A percentile compares a stretch with the other conserved stretches of the same genome.
Evolutionary conservation across 306 rosid species (phyloP).

Genomic region (Prunus mongolica): DNA sequence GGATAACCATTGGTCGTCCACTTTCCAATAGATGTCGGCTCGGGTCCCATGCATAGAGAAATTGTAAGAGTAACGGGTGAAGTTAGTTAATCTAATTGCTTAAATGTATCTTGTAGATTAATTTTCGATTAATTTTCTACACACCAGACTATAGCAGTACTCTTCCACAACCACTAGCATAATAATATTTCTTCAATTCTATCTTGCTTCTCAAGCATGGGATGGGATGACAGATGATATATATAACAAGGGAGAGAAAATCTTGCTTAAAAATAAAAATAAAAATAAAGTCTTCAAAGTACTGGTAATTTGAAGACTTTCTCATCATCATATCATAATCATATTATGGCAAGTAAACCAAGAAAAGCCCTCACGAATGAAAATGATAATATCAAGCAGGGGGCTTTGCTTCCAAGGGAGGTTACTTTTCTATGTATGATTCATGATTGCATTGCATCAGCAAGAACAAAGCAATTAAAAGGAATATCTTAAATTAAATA

Average conservation of each 20-base stretch:
- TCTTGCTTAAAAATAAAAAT: neutral
- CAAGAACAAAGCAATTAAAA: too few relatives aligned
- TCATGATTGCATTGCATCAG: too few relatives aligned
- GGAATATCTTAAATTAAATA: too few relatives aligned
- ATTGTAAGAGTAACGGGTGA: slow-evolving; percentile 5
- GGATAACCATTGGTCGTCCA: neutral
- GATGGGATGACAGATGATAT: neutral
- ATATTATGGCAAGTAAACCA: too few relatives aligned
- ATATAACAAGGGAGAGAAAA: neutral
- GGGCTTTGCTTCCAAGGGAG: too few relatives aligned
- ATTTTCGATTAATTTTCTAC: too few relatives aligned
- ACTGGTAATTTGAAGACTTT: too few relatives aligned
- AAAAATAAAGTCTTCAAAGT: too few relatives aligned
- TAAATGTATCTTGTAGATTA: neutral
- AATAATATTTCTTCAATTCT: neutral
- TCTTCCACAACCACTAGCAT: neutral
- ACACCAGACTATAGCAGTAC: neutral
- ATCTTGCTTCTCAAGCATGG: neutral
- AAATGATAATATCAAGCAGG: too few relatives aligned
- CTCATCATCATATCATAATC: too few relatives aligned
- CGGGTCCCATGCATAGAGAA: slow-evolving; percentile 18
- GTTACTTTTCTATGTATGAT: too few relatives aligned
- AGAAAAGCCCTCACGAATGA: too few relatives aligned
- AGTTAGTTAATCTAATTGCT: slow-evolving; percentile 16
- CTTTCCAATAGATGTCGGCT: neutral